Evolutionary conservation across 306 rosid species (phyloP), one percentile per base, ranked within the genome.

Genomic region (Cyamopsis tetragonoloba): DNA sequence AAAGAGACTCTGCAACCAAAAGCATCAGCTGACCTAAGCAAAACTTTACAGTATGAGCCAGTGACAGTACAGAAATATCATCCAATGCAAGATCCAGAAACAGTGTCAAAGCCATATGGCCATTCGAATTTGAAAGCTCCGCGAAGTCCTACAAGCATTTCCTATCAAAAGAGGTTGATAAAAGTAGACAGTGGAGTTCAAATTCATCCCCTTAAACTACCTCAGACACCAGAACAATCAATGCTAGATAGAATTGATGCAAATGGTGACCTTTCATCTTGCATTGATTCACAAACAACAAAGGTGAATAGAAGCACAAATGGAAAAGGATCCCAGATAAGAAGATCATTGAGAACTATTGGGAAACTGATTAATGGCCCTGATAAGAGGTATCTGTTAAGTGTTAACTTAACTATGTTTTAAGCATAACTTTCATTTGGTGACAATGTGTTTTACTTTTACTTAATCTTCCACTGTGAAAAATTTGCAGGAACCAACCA

Each of bases 361-460:
- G 96, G 99, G 39, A 93, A 93, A 71, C 82, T 93, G 68, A 90
- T 93, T 15, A 93, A 81, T 70, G 95, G 96, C 65, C 84, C 91
- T 54, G 99, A 93, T 13, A 93, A 85, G 77, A 90, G 87, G 99
- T 82, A 41, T 3, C 57, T 13, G 58, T 46, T 1, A 24, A 5
- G 28, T 70, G 18, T 20, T 59, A 34, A 57, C 37, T 42, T 39
- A n/a, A 51, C 1, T 1, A 59, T 24, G 9, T 31, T 54, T 7
- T 26, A 53, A 61, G 1, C 12, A 18, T 58, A 19, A 28, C 32
- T 35, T 18, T 38, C 26, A 37, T n/a, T n/a, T 24, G 12, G 43
- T 57, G 15, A 35, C 11, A 57, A 35, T 35, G 8, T 15, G 32
- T 72, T 18, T 27, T 12, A 23, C 41, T 9, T 42, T 22, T 43